Evolutionary conservation across 164 flowering plant genomes (phyloP), one percentile per base, ranked within the genome.

Genomic region (Macadamia tetraphylla): DNA sequence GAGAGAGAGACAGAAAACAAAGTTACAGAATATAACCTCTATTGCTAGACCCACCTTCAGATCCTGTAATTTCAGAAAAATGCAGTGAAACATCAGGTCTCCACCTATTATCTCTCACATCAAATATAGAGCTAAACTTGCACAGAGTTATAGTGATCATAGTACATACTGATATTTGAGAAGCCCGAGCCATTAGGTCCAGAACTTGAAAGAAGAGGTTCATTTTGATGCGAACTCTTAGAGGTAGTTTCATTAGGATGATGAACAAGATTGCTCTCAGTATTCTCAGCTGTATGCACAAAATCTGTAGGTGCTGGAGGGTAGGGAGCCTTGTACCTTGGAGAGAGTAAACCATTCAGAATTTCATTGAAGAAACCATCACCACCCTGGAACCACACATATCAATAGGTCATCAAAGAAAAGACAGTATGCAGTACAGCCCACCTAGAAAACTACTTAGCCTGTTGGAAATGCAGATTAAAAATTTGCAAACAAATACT

Each of bases 301-400:
- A 81, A 66, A 72, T 86, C 93, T 18, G 81, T 51, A 63, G 98
- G 98, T 3, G 79, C 73, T 43, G 94, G 95, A 60, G 98, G 98
- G 30, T 80, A 81, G 62, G 89, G 82, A 74, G 88, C 86, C 71
- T 82, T 82, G 76, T 82, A 89, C 82, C 94, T 80, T 60, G 89
- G 71, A 66, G 74, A 74, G 70, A 91, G 91, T 73, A 91, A 74
- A 17, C 96, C 98, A 75, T 94, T 94, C 44, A 94, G 87, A 67
- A 94, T 81, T 82, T 94, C 98, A 78, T 86, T 91, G 83, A 94
- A 94, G 74, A 94, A 87, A 32, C 98, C 98, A 84, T 94, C 98
- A 71, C 98, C 97, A 56, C 98, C 98, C 97, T 94, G 80, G 67
- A 75, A 65, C 49, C 60, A 69, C 30, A 68, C 69, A 12, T 58